A percentile compares a stretch with the other conserved stretches of the same genome.
Conservation (phyloP, 2,329 filamentous ascomycete species). For the Simplicillium aogashimaense region DNA sequence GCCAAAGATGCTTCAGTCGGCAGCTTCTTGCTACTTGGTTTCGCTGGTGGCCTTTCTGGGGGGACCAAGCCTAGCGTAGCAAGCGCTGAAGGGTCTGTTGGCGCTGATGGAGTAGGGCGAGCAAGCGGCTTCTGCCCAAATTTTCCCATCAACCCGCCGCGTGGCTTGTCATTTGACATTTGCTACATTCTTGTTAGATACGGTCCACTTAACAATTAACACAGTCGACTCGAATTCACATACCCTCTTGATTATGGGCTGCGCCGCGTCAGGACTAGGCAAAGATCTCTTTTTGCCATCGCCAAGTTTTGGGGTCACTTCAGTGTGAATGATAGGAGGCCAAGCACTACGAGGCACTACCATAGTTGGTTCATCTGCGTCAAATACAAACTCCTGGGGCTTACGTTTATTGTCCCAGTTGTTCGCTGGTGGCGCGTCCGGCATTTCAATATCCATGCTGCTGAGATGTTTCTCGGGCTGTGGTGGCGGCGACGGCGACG, state of each 20-base stretch:
- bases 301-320: no score
- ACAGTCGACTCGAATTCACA: conserved; percentile 12
- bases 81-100: conserved; percentile 42
- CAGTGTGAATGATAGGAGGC: no score
- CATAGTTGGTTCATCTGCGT: not conserved
- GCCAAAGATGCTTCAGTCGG: conserved; percentile 12
- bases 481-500: conserved; percentile 6
- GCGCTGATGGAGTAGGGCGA: conserved; percentile 14
- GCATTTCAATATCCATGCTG: conserved; percentile 7
- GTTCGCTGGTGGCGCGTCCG: conserved; percentile 1
- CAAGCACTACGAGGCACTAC: no score
- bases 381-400: not conserved
- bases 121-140: conserved; percentile 20
- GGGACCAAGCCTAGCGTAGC: conserved; percentile 38
- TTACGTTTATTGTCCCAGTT: conserved; percentile 1
- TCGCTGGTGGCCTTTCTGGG: conserved; percentile 29
- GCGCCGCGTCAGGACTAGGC: not conserved
- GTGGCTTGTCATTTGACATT: conserved; percentile 19
- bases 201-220: not conserved
- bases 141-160: conserved; percentile 23
- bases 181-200: conserved; percentile 16
- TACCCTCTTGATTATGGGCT: conserved; percentile 29
- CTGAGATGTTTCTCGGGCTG: not conserved
- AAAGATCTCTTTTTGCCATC: not conserved
- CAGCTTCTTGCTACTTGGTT: conserved; percentile 9